Conservation (phyloP, 371 early-diverging fungal species). For the Actinomortierella ambigua region DNA sequence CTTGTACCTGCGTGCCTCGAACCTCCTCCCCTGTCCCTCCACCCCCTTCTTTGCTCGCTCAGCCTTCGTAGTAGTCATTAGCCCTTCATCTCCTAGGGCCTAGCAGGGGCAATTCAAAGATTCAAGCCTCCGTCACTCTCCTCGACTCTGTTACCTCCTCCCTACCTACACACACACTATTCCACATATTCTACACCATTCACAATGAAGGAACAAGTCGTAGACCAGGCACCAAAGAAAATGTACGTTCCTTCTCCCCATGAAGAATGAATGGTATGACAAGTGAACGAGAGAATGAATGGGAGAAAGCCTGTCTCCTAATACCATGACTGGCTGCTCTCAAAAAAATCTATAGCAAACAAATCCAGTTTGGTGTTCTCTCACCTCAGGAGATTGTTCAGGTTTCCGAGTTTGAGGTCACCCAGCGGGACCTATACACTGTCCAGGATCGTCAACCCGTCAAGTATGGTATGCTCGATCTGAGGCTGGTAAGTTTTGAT, state of each 20-base stretch:
- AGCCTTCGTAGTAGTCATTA: no score
- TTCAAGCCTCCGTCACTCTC: constrained; percentile 4
- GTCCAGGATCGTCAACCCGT: constrained; percentile 80
- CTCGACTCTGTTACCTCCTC: constrained; percentile 6
- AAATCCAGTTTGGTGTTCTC: constrained; percentile 91
- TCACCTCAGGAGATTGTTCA: constrained; percentile 84
- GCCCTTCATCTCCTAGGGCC: no score
- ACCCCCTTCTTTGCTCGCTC: no score
- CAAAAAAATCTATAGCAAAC: constrained; percentile 63
- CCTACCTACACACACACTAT: neutral
- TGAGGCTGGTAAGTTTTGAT: constrained; percentile 69
- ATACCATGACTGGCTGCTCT: no score
- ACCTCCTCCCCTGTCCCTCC: no score
- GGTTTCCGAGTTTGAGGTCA: constrained; percentile 88
- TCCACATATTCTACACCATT: constrained; percentile 3
- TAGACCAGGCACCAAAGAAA: constrained; percentile 79
- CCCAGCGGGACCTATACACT: constrained; percentile 92
- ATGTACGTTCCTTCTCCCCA: constrained; percentile 56
- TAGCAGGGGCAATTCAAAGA: no score
- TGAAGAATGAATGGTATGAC: constrained; percentile 30
- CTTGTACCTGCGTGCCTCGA: no score
- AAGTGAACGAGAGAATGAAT: no score
- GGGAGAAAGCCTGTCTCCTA: no score
- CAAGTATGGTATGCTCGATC: constrained; percentile 89
- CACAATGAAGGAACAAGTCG: constrained; percentile 80